Evolutionary conservation across 2,329 filamentous ascomycete genomes (phyloP).

Genomic region (Fusarium multiceps): DNA sequence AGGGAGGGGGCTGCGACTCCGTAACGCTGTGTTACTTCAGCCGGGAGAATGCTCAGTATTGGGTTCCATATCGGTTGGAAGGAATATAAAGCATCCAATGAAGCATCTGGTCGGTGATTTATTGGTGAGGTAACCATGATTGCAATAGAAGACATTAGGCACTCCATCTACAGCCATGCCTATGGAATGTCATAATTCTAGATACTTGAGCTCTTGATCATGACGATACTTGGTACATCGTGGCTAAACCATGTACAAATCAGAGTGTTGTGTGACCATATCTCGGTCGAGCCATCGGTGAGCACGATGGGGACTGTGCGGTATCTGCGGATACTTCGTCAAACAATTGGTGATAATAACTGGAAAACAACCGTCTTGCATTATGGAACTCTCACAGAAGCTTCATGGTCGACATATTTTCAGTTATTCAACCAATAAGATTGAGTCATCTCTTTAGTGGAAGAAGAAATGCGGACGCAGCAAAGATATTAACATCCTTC

Average conservation of each 20-base stretch:
- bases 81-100: background rate
- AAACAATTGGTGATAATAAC: background rate
- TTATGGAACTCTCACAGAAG: background rate
- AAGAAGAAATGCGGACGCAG: background rate
- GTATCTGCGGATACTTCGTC: conserved; percentile 3
- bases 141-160: background rate
- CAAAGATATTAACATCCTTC: conserved; percentile 34
- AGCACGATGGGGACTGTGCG: conserved; percentile 16
- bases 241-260: conserved; percentile 32
- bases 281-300: conserved; percentile 37
- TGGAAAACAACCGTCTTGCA: background rate
- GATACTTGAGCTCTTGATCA: background rate
- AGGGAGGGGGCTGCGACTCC: conserved; percentile 23
- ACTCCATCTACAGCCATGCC: background rate
- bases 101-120: background rate
- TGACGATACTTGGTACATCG: conserved; percentile 27
- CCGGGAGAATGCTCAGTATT: conserved; percentile 13
- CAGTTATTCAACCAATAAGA: background rate
- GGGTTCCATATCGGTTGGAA: background rate
- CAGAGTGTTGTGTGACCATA: conserved; percentile 34
- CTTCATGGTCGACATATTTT: background rate
- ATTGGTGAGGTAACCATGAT: background rate
- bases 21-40: conserved; percentile 31
- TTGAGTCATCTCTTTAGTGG: background rate
- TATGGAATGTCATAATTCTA: background rate